Conservation (phyloP, 192 early-diverging fungal genomes). For the Helicostylum pulchrum region DNA sequence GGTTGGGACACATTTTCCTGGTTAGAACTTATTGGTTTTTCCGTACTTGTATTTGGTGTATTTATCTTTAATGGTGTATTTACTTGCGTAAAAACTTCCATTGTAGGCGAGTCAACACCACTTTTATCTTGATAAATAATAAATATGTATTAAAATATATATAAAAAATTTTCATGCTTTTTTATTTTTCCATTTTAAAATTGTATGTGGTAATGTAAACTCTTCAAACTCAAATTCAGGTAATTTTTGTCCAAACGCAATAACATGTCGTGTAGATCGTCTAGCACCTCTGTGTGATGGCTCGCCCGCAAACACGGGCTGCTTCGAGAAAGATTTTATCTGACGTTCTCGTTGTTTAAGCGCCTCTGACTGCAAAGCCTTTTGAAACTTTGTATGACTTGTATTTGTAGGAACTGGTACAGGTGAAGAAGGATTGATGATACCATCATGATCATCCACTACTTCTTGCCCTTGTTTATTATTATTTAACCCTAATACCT, state of each 20-base stretch:
- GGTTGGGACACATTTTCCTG: constrained; percentile 27
- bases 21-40: constrained; percentile 26
- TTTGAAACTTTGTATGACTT: not conserved
- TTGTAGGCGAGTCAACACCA: constrained; percentile 5
- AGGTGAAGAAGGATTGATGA: not conserved
- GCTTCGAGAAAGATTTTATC: not conserved
- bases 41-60: constrained; percentile 19
- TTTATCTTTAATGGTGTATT: constrained; percentile 33
- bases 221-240: constrained; percentile 26
- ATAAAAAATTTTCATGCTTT: not conserved
- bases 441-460: not conserved
- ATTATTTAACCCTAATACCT: constrained; percentile 39
- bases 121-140: constrained; percentile 4
- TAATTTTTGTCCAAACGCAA: constrained; percentile 45
- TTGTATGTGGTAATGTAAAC: constrained; percentile 37
- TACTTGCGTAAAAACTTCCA: not conserved
- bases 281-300: not conserved
- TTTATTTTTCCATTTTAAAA: not conserved
- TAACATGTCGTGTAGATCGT: constrained; percentile 37
- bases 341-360: constrained; percentile 4
- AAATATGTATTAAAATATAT: not conserved
- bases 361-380: not conserved
- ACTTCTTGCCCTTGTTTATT: not conserved
- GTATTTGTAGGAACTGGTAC: not conserved
- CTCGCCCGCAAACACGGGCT: not conserved